These are phyloP conservation scores for Quercus wislizeni DNA, from an alignment of 306 rosid genomes.

Conservation along the genomic window DNA sequence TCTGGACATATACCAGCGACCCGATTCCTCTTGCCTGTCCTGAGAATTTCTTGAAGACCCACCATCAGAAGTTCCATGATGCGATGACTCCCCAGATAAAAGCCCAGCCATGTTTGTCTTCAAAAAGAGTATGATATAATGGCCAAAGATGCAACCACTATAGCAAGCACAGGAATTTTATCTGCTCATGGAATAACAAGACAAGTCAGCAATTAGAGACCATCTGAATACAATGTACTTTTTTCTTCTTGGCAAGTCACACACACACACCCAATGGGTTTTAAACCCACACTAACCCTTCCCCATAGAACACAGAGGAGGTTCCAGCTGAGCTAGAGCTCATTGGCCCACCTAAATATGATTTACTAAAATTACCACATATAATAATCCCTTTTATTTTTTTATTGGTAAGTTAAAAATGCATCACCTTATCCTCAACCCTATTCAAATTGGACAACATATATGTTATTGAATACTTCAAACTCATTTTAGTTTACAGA, in stretches of 20 bases:
- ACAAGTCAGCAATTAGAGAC: background rate
- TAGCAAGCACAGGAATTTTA: background rate
- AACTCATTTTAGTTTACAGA: background rate
- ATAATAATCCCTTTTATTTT: too few species aligned
- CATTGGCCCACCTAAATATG: too few species aligned
- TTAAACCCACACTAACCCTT: too few species aligned
- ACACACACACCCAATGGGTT: too few species aligned
- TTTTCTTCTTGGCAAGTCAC: too few species aligned
- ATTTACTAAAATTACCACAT: too few species aligned
- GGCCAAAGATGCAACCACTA: background rate
- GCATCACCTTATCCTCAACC: too few species aligned
- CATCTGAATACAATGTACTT: background rate
- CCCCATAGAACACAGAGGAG: too few species aligned
- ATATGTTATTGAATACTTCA: background rate
- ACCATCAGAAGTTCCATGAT: constrained; percentile 37
- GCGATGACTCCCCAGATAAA: constrained; percentile 35
- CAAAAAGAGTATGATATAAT: background rate
- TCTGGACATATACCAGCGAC: constrained; percentile 78
- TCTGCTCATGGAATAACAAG: constrained; percentile 8
- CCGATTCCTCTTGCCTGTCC: constrained; percentile 43
- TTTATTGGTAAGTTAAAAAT: too few species aligned
- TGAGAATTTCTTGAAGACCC: constrained; percentile 29
- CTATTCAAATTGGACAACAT: too few species aligned
- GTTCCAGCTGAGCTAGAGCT: too few species aligned
- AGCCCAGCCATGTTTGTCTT: constrained; percentile 40